These are phyloP conservation scores for Flaveria sonorensis DNA, from an alignment of 129 eudicot species.

Conservation along the genomic window DNA sequence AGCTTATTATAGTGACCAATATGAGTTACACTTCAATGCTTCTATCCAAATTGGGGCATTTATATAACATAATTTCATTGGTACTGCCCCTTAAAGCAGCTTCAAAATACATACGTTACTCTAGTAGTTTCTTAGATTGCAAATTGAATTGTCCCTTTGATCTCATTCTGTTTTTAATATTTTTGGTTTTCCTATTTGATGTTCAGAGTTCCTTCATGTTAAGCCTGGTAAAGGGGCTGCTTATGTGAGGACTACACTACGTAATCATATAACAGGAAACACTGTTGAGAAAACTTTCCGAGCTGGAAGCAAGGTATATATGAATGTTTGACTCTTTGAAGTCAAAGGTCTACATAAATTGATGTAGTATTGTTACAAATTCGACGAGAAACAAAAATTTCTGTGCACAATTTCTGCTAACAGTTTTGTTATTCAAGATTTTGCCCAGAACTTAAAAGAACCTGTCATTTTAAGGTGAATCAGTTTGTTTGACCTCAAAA, in stretches of 20 bases:
- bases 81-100: not conserved
- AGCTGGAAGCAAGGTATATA: conserved; percentile 80
- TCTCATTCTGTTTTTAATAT: too few species aligned
- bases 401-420: not conserved
- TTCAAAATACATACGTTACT: not conserved
- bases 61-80: not conserved
- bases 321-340: conserved; percentile 8
- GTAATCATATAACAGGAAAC: conserved; percentile 79
- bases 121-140: not conserved
- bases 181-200: not conserved
- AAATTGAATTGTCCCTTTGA: not conserved
- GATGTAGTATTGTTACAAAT: not conserved
- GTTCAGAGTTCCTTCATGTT: conserved; percentile 88
- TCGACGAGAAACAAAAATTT: not conserved
- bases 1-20: not conserved
- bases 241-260: conserved; percentile 81
- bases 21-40: not conserved
- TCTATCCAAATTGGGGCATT: not conserved
- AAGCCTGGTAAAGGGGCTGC: conserved; percentile 99
- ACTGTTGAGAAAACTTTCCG: conserved; percentile 93
- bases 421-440: not conserved
- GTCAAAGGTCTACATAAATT: not conserved
- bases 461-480: not conserved
- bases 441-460: not conserved
- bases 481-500: not conserved